A percentile compares a stretch with the other conserved stretches of the same genome.
These are phyloP conservation scores for Bipolaris sorokiniana DNA, from an alignment of 2,329 filamentous ascomycete genomes.

Conservation along the genomic window DNA sequence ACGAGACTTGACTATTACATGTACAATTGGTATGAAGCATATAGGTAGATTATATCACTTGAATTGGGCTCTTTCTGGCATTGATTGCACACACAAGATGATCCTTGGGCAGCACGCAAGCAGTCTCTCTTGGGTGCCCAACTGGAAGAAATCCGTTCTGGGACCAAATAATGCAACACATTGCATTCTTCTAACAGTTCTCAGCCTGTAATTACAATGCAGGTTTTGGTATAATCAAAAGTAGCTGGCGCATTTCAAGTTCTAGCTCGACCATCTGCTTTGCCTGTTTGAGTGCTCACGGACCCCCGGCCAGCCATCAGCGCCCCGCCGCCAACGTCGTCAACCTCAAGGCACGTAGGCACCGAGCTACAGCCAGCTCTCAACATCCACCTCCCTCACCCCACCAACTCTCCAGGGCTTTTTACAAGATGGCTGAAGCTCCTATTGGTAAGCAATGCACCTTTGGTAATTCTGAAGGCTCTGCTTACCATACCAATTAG, in stretches of 20 bases:
- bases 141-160: background rate
- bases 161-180: background rate
- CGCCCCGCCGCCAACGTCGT: slow-evolving; percentile 38
- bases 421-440: slow-evolving; percentile 54
- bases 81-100: background rate
- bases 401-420: slow-evolving; percentile 23
- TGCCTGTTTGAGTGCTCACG: slow-evolving; percentile 30
- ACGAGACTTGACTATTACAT: background rate
- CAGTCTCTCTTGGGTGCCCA: background rate
- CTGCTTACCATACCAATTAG: slow-evolving; percentile 58
- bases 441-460: slow-evolving; percentile 54
- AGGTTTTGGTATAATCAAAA: background rate
- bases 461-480: slow-evolving; percentile 11
- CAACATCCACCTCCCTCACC: slow-evolving; percentile 14
- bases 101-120: background rate
- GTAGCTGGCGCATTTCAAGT: slow-evolving; percentile 1
- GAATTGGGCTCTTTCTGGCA: no score
- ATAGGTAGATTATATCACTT: background rate
- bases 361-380: slow-evolving; percentile 21
- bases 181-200: background rate
- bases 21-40: no score
- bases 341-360: slow-evolving; percentile 27
- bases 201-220: background rate
- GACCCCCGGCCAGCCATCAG: slow-evolving; percentile 26
- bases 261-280: slow-evolving; percentile 15